A percentile compares a stretch with the other conserved stretches of the same genome.
phyloP scores from a whole-genome alignment of 192 early-diverging fungal species.

The Backusella australiensis region DNA sequence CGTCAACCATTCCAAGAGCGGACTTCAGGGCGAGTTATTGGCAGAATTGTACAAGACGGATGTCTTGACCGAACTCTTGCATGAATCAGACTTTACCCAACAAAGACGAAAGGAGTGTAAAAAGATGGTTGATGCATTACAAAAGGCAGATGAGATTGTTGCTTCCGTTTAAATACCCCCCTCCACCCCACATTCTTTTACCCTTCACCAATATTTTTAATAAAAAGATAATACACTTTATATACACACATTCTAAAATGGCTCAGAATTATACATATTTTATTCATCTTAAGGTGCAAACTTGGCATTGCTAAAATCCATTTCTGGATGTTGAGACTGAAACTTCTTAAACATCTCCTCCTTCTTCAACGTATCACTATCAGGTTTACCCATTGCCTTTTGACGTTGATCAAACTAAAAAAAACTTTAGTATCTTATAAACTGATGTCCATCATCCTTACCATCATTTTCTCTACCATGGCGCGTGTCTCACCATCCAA shows the following conservation, averaged over 20 bases:
- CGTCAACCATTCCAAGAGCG: slow-evolving; percentile 86
- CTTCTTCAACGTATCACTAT: slow-evolving; percentile 79
- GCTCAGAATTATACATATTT: too few relatives aligned
- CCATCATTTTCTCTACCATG: slow-evolving; percentile 98
- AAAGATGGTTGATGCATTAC: slow-evolving; percentile 95
- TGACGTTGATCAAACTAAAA: slow-evolving; percentile 85
- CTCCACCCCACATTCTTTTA: not conserved
- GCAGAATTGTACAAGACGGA: slow-evolving; percentile 97
- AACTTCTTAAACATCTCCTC: slow-evolving; percentile 76
- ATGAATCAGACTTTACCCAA: slow-evolving; percentile 93
- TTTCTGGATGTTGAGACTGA: slow-evolving; percentile 60
- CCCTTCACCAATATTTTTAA: not conserved
- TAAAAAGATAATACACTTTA: not conserved
- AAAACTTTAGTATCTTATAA: not conserved
- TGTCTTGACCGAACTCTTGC: slow-evolving; percentile 88
- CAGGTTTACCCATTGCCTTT: slow-evolving; percentile 73
- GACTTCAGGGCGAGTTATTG: slow-evolving; percentile 92
- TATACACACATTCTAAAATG: too few relatives aligned
- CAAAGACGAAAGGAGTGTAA: slow-evolving; percentile 92
- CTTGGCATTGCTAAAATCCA: slow-evolving; percentile 54
- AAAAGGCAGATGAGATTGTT: slow-evolving; percentile 78
- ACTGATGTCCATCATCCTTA: slow-evolving; percentile 22
- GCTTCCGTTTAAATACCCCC: slow-evolving; percentile 30
- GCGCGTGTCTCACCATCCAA: slow-evolving; percentile 86
- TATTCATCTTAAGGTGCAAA: not conserved